Evolutionary conservation across 2,329 filamentous ascomycete genomes (phyloP).

Genomic region (Periglandula ipomoeae): DNA sequence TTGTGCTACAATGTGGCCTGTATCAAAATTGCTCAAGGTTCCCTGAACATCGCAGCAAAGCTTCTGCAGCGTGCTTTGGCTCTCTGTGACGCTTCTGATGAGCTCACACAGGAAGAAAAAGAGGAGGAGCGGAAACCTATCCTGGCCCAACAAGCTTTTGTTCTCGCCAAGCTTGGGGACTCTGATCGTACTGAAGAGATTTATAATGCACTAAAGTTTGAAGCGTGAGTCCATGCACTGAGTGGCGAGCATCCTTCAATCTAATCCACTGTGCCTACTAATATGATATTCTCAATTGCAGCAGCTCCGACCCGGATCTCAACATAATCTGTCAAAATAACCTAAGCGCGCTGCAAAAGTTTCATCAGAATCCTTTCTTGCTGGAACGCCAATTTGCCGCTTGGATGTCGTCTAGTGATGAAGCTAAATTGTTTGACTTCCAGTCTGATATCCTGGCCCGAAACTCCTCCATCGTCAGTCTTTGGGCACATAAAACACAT

Average conservation of each 20-base stretch:
- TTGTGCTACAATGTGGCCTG: slow-evolving; percentile 75
- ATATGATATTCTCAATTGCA: slow-evolving; percentile 22
- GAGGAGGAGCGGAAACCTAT: slow-evolving; percentile 66
- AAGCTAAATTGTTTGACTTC: slow-evolving; percentile 62
- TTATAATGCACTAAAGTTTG: slow-evolving; percentile 50
- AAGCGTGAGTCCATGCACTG: slow-evolving; percentile 40
- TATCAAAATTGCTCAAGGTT: slow-evolving; percentile 58
- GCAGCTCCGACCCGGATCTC: slow-evolving; percentile 59
- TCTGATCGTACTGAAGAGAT: slow-evolving; percentile 54
- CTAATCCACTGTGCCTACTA: slow-evolving; percentile 14
- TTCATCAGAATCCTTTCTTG: slow-evolving; percentile 55
- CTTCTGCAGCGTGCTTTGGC: slow-evolving; percentile 61
- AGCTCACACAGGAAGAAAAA: slow-evolving; percentile 66
- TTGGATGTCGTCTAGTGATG: slow-evolving; percentile 40
- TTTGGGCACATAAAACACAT: slow-evolving; percentile 58
- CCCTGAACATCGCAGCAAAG: slow-evolving; percentile 53
- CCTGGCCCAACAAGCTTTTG: slow-evolving; percentile 65
- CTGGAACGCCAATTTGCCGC: slow-evolving; percentile 52
- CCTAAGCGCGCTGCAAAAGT: slow-evolving; percentile 30
- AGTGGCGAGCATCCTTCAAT: neutral
- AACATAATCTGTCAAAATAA: slow-evolving; percentile 61
- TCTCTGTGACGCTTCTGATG: slow-evolving; percentile 64
- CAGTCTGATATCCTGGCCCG: slow-evolving; percentile 48
- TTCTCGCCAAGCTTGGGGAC: slow-evolving; percentile 58
- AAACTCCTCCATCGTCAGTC: slow-evolving; percentile 55